Base-by-base conservation (phyloP, 495 filamentous ascomycete species). In the Aspergillus coremiiformis region DNA sequence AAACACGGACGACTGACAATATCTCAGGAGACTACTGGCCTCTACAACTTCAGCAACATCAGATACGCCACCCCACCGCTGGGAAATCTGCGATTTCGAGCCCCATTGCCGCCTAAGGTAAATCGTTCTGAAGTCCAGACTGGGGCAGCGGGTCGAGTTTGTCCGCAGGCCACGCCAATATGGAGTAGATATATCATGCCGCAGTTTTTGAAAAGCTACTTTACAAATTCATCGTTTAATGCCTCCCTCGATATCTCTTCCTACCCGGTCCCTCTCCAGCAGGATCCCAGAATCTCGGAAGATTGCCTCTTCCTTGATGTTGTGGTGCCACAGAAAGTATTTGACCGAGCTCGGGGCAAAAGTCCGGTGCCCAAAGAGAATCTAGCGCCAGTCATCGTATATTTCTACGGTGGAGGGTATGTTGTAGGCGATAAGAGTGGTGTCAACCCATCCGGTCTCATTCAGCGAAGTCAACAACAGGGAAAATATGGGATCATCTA, bases 351-450 rank as follows among this genome's bases (percentile, higher is more conserved):
- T 41, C 37, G 21, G 9, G n/a, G 37, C 37, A 41, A 41, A 10
- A 6, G 15, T 10, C 37, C 37, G 6, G 17, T 21, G 1, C 15
- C 37, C 37, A 20, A 41, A 21, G 37, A 41, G 7, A 41, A 20
- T 2, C 35, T 66, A 24, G 75, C 73, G 0, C 80, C 83, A 5
- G 80, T 84, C 15, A 60, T 83, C 47, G 75, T 80, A 1, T 86
- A 76, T 75, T 75, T 85, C 24, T 77, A 77, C 54, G 84, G 83
- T 3, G 84, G 84, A 9, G 82, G 75, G 0, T 86, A 78, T 35
- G 43, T 68, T 5, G 49, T 66, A 33, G 81, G 83, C 2, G 69
- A 69, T 14, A 85, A 85, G 57, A 68, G 68, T 11, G n/a, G 20
- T 12, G 59, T 56, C 4, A 61, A 67, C 52, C 66, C 78, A 11